A percentile compares a stretch with the other conserved stretches of the same genome.
Evolutionary conservation across 441 rosid species (phyloP).

Genomic region (Euphorbia celastroides): DNA sequence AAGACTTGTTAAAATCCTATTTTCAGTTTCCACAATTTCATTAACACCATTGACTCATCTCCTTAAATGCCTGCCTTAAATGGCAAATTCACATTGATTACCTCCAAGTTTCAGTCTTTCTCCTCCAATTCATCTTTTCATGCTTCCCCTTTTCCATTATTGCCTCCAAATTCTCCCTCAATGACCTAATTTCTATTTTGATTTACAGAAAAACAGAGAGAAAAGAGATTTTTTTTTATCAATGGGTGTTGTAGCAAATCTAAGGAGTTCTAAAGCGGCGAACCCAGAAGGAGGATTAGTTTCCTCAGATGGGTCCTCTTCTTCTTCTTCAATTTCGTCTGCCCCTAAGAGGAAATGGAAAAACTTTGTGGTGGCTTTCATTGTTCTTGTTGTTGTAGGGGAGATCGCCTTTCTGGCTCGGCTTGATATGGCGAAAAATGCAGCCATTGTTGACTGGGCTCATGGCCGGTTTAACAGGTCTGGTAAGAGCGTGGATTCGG

Average conservation of each 20-base stretch:
- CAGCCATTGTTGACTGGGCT: constrained; percentile 48
- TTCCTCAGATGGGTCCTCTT: constrained; percentile 23
- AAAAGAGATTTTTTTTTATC: neutral
- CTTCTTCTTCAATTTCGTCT: constrained; percentile 25
- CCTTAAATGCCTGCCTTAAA: too few species aligned
- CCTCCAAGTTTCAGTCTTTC: neutral
- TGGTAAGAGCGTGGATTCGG: constrained; percentile 10
- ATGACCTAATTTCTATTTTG: neutral
- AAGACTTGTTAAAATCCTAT: neutral
- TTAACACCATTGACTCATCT: too few species aligned
- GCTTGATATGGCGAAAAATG: constrained; percentile 65
- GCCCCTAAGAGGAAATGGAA: constrained; percentile 43
- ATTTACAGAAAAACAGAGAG: neutral
- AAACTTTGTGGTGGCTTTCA: constrained; percentile 49
- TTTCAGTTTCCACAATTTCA: too few species aligned
- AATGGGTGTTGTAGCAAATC: constrained; percentile 55
- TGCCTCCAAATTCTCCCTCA: too few species aligned
- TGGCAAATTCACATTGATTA: neutral
- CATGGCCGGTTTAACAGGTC: constrained; percentile 20
- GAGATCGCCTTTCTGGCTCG: constrained; percentile 86
- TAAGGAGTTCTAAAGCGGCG: constrained; percentile 45
- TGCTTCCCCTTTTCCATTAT: neutral
- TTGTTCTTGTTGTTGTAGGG: constrained; percentile 58
- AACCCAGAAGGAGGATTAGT: constrained; percentile 36
- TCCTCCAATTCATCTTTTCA: neutral